A percentile compares a stretch with the other conserved stretches of the same genome.
Conservation (phyloP, 495 filamentous ascomycete genomes). For the Articulospora tetracladia region DNA sequence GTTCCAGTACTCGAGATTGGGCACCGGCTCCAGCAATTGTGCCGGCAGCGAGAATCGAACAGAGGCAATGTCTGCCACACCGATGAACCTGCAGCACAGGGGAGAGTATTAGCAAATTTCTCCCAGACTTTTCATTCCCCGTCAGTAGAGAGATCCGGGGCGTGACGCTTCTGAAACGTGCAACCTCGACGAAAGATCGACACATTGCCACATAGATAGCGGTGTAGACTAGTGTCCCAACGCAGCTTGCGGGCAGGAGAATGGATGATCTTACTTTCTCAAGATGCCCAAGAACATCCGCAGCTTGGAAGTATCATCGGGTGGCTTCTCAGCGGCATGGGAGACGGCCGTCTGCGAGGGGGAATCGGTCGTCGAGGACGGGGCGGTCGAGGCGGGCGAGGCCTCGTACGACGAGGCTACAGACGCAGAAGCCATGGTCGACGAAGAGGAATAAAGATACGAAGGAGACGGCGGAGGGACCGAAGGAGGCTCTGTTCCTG, state of each 20-base stretch:
- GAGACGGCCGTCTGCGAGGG: background rate
- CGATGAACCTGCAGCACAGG: conserved; percentile 34
- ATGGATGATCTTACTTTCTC: conserved; percentile 59
- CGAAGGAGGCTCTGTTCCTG: background rate
- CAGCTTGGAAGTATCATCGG: conserved; percentile 79
- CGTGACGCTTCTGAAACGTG: conserved; percentile 1
- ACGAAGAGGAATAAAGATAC: background rate
- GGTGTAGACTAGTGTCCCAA: background rate
- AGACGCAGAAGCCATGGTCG: conserved; percentile 19
- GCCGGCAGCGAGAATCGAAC: conserved; percentile 95
- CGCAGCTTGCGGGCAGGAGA: background rate
- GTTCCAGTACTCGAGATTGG: conserved; percentile 98
- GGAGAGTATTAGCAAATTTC: background rate
- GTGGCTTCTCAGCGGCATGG: conserved; percentile 50
- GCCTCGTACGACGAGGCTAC: conserved; percentile 13
- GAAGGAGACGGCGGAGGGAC: background rate
- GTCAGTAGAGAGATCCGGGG: background rate
- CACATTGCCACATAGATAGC: background rate
- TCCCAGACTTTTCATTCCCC: background rate
- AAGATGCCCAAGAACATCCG: conserved; percentile 80
- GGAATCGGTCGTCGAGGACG: conserved; percentile 21
- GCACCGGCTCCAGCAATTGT: conserved; percentile 90
- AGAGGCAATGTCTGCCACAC: conserved; percentile 89
- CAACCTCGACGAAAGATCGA: background rate
- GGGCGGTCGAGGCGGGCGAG: conserved; percentile 27